Evolutionary conservation across 2,329 filamentous ascomycete genomes (phyloP).

Genomic region (Verticillium alfalfae): DNA sequence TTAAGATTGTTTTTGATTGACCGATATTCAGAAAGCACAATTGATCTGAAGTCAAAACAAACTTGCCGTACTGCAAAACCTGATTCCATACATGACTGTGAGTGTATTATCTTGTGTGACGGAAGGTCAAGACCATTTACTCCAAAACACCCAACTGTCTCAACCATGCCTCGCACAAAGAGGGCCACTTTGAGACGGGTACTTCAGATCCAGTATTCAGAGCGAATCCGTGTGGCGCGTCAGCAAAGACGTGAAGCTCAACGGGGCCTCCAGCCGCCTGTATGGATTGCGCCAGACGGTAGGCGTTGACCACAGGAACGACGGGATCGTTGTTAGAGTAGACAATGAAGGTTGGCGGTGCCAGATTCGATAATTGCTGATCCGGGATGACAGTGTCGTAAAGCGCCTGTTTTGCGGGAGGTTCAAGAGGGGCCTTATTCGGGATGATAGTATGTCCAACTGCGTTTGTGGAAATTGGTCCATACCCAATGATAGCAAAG

Average conservation of each 20-base stretch:
- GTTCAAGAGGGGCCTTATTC: constrained; percentile 12
- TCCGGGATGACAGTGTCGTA: constrained; percentile 15
- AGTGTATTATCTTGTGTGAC: too few species aligned
- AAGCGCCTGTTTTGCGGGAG: constrained; percentile 15
- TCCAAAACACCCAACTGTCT: constrained; percentile 3
- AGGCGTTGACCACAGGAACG: constrained; percentile 15
- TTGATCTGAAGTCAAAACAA: too few species aligned
- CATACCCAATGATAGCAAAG: constrained; percentile 15
- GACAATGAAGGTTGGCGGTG: constrained; percentile 14
- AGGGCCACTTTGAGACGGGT: constrained; percentile 12
- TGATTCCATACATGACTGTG: too few species aligned
- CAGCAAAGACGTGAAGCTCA: constrained; percentile 14
- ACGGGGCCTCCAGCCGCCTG: constrained; percentile 8
- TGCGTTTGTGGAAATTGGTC: constrained; percentile 16
- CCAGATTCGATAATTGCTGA: constrained; percentile 8
- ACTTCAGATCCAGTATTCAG: constrained; percentile 10
- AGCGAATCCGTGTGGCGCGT: constrained; percentile 14
- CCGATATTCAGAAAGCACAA: too few species aligned
- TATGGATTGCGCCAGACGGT: constrained; percentile 11
- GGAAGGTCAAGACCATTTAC: too few species aligned
- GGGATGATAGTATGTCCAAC: constrained; percentile 12
- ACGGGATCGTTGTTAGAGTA: constrained; percentile 13
- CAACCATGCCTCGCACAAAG: constrained; percentile 12
- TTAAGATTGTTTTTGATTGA: too few species aligned
- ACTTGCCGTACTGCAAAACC: too few species aligned